phyloP scores from a whole-genome alignment of 768 basidiomycete species.

The Leucogyrophana mollusca region DNA sequence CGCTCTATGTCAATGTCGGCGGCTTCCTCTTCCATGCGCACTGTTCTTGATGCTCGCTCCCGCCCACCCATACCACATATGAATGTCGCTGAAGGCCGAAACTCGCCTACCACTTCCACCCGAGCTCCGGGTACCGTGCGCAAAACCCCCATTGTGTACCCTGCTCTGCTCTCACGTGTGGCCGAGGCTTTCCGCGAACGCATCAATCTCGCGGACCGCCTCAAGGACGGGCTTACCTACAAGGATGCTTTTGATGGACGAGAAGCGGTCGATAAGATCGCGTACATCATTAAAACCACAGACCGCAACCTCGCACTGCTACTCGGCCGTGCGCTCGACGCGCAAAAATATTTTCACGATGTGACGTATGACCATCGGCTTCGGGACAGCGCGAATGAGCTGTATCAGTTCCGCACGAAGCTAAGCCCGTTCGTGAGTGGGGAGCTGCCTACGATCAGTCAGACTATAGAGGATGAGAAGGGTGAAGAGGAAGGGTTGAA shows the following conservation, averaged over 20 bases:
- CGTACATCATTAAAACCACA: slow-evolving; percentile 97
- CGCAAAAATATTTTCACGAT: slow-evolving; percentile 99
- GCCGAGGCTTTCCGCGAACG: slow-evolving; percentile 91
- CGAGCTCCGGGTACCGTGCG: slow-evolving; percentile 36
- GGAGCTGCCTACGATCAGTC: slow-evolving; percentile 44
- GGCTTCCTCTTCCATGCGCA: slow-evolving; percentile 48
- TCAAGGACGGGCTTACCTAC: slow-evolving; percentile 96
- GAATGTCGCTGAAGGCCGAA: slow-evolving; percentile 37
- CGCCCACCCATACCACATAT: slow-evolving; percentile 31
- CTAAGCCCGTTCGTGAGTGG: slow-evolving; percentile 85
- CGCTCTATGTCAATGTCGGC: slow-evolving; percentile 78
- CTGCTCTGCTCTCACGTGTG: slow-evolving; percentile 93
- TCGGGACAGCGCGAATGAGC: slow-evolving; percentile 81
- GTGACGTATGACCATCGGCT: slow-evolving; percentile 98
- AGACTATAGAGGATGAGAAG: slow-evolving; percentile 27
- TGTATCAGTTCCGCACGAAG: slow-evolving; percentile 91
- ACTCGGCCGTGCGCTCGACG: slow-evolving; percentile 92
- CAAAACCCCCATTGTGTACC: slow-evolving; percentile 82
- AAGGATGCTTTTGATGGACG: slow-evolving; percentile 96
- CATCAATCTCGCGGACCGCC: slow-evolving; percentile 69
- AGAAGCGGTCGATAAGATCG: slow-evolving; percentile 95
- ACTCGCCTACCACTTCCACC: slow-evolving; percentile 33
- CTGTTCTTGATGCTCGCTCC: slow-evolving; percentile 39
- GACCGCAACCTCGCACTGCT: slow-evolving; percentile 94
- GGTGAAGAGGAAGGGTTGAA: slow-evolving; percentile 33